Conservation (phyloP, 2,329 filamentous ascomycete genomes). For the Blastomyces emzantsi region DNA sequence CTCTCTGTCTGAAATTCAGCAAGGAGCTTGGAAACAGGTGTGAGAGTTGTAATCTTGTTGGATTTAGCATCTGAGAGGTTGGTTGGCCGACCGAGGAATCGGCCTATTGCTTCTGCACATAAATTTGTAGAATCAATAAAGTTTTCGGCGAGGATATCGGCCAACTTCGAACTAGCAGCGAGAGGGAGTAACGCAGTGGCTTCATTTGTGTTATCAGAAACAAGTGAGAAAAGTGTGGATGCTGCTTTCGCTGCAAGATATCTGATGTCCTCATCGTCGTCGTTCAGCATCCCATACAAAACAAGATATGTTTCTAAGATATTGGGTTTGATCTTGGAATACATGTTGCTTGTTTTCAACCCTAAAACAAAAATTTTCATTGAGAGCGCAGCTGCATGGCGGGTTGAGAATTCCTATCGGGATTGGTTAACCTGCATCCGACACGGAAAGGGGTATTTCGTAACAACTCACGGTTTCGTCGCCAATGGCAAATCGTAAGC, state of each 20-base stretch:
- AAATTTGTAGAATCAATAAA: constrained; percentile 30
- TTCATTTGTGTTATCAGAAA: constrained; percentile 22
- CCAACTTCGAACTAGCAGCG: constrained; percentile 38
- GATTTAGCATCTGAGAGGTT: constrained; percentile 11
- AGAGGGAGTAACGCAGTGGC: constrained; percentile 39
- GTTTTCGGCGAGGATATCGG: constrained; percentile 27
- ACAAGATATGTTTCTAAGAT: constrained; percentile 53
- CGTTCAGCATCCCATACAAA: constrained; percentile 68
- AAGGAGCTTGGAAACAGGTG: constrained; percentile 25
- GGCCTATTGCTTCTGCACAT: constrained; percentile 29
- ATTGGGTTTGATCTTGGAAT: constrained; percentile 19
- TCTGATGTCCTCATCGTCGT: constrained; percentile 87
- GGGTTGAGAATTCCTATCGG: constrained; percentile 32
- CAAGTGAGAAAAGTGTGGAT: constrained; percentile 31
- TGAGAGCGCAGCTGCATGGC: constrained; percentile 31
- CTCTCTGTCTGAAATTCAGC: constrained; percentile 30
- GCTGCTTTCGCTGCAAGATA: constrained; percentile 46
- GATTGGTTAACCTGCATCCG: background rate
- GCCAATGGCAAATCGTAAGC: constrained; percentile 31
- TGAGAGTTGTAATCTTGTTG: constrained; percentile 21
- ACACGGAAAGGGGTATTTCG: background rate
- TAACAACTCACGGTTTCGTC: constrained; percentile 33
- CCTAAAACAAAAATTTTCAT: constrained; percentile 35
- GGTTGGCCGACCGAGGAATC: constrained; percentile 29
- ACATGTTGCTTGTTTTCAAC: constrained; percentile 24